Evolutionary conservation across 768 basidiomycete species (phyloP).

Genomic region (Gautieria morchelliformis): DNA sequence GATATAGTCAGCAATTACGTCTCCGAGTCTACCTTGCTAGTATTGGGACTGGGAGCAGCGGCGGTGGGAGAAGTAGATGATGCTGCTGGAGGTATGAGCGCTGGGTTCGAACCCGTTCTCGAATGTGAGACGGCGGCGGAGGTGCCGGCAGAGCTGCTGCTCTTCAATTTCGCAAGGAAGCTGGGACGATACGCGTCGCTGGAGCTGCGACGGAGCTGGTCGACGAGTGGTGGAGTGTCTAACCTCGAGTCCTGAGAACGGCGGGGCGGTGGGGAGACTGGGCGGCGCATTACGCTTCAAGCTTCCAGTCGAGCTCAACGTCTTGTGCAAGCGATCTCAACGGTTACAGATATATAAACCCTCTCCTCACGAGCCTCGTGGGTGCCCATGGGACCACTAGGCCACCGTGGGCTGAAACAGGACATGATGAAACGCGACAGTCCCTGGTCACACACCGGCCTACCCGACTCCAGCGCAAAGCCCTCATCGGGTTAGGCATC

Average conservation of each 20-base stretch:
- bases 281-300: not conserved
- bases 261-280: not conserved
- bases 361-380: not conserved
- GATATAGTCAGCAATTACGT: not conserved
- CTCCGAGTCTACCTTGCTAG: not conserved
- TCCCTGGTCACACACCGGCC: not conserved
- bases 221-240: not conserved
- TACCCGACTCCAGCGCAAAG: too few species aligned
- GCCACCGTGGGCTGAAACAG: not conserved
- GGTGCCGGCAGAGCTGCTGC: not conserved
- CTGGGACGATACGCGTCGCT: conserved; percentile 3
- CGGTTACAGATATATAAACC: too few species aligned
- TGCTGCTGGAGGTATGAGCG: conserved; percentile 1
- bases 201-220: conserved; percentile 4
- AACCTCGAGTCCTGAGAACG: conserved; percentile 1
- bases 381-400: not conserved
- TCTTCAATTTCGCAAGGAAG: conserved; percentile 4
- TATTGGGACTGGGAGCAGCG: not conserved
- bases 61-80: not conserved
- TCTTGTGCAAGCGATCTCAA: not conserved
- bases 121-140: not conserved
- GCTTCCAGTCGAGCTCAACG: not conserved
- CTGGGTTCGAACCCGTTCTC: conserved; percentile 1
- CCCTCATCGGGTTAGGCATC: too few species aligned
- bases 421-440: not conserved